These are phyloP conservation scores for Starmerella stigmatis DNA, from an alignment of 805 yeast species.

Conservation along the genomic window DNA sequence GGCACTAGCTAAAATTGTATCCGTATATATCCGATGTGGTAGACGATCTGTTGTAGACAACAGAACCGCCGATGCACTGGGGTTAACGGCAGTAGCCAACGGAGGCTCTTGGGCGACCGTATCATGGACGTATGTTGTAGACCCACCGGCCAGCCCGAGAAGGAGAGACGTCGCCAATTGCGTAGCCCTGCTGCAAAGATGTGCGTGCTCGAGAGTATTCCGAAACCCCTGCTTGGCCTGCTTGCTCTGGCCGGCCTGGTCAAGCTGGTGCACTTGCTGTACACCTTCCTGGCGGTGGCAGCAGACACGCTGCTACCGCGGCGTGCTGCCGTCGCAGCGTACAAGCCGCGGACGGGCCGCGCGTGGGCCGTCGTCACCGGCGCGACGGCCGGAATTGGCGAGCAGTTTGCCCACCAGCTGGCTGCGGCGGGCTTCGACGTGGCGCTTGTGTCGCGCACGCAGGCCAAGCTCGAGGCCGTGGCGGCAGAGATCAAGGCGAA, in stretches of 20 bases:
- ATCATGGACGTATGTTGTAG: no score
- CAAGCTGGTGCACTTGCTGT: slow-evolving; percentile 10
- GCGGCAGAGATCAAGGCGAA: slow-evolving; percentile 52
- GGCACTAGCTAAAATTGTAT: no score
- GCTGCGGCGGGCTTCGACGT: slow-evolving; percentile 78
- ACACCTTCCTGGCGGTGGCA: slow-evolving; percentile 7
- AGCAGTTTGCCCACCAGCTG: slow-evolving; percentile 77
- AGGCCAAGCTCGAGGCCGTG: slow-evolving; percentile 57
- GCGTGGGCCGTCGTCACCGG: slow-evolving; percentile 95
- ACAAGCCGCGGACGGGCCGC: slow-evolving; percentile 28
- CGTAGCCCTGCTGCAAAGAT: no score
- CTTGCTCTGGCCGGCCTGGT: slow-evolving; percentile 12
- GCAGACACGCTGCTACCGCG: slow-evolving; percentile 19
- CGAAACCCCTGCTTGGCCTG: slow-evolving; percentile 2
- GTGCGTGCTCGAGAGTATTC: slow-evolving; percentile 8
- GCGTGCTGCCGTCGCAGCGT: slow-evolving; percentile 8
- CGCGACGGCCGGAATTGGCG: slow-evolving; percentile 95
- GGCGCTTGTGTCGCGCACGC: slow-evolving; percentile 74
- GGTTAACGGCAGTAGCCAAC: no score
- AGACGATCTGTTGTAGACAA: no score
- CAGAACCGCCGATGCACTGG: no score
- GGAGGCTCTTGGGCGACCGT: no score
- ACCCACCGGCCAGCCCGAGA: no score
- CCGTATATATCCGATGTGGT: no score
- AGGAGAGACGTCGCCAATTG: no score